Evolutionary conservation across 1,284 basidiomycete species (phyloP).

Genomic region (Leccinum cinnamomeum): DNA sequence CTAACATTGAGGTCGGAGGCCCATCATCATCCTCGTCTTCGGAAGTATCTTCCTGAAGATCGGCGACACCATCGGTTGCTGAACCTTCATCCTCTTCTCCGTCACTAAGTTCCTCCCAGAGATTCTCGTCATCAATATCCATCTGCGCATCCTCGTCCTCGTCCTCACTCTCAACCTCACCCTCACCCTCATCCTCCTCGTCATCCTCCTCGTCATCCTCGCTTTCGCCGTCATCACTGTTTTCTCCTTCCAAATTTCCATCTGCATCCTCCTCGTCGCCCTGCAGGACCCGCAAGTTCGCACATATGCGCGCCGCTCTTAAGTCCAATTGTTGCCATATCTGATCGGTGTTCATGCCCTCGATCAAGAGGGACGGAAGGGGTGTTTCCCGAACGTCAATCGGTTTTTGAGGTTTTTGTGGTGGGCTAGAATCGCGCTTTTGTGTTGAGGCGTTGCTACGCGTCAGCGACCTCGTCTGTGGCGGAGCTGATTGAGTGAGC

Average conservation of each 20-base stretch:
- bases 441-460: constrained; percentile 40
- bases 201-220: not conserved
- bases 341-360: constrained; percentile 88
- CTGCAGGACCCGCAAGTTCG: constrained; percentile 52
- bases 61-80: constrained; percentile 39
- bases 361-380: constrained; percentile 69
- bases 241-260: constrained; percentile 16
- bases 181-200: constrained; percentile 1
- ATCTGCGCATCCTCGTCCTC: constrained; percentile 17
- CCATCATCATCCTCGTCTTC: constrained; percentile 36
- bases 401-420: constrained; percentile 32
- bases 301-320: constrained; percentile 64
- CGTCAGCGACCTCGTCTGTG: constrained; percentile 68
- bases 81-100: constrained; percentile 36
- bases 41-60: constrained; percentile 49
- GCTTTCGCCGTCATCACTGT: constrained; percentile 21
- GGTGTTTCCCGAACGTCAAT: constrained; percentile 67
- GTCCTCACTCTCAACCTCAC: constrained; percentile 31
- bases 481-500: constrained; percentile 59
- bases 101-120: constrained; percentile 35
- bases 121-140: constrained; percentile 29
- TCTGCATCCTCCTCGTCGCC: constrained; percentile 30
- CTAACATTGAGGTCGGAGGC: constrained; percentile 32
- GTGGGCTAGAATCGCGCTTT: constrained; percentile 42
- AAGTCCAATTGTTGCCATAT: constrained; percentile 94